Base-by-base conservation (phyloP, 306 rosid species). In the Arachis hypogaea region DNA sequence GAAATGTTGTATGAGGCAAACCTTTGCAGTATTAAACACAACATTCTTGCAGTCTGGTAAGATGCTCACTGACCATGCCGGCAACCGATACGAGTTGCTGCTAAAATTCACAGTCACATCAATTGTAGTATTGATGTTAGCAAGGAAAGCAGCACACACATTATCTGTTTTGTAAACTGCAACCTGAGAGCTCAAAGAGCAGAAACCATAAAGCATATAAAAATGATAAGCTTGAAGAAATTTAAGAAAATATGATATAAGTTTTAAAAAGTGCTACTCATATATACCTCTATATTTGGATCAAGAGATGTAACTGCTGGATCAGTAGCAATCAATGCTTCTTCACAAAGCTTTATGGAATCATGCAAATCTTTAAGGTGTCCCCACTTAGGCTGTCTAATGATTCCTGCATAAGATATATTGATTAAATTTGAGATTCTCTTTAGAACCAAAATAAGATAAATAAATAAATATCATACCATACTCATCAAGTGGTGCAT, bases 301-400 rank as follows among this genome's bases (percentile, higher is more conserved):
- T 92, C 93, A 68, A 82, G 91, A 78, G 92, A 84, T 77, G 82
- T 72, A 86, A 85, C 78, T 5, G 77, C 66, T 45, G 97, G 98
- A 73, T 91, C 92, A 30, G 96, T 83, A 80, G 93, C 96, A 68
- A 86, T 69, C 58, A 94, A 65, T 55, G 97, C 91, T 70, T 77
- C 85, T 86, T 94, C 95, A 64, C 92, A 88, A 76, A 89, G 93
- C 85, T 91, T 91, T 75, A 94, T 77, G 81, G 93, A 89, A 80
- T 88, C 85, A 33, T 94, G 97, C 72, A 94, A 69, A 73, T 94
- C 98, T 76, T 78, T 91, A 68, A 91, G 89, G 88, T 94, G 98
- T 28, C 98, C 98, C 96, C 97, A 94, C 80, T 94, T 94, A 0
- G 97, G 97, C 62, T 94, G 99, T 66, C 93, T 89, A 50, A 90